Percentiles rank a stretch among this genome's conserved stretches.
Evolutionary conservation across 2,329 filamentous ascomycete genomes (phyloP).

Genomic region (Neonectria coccinea): DNA sequence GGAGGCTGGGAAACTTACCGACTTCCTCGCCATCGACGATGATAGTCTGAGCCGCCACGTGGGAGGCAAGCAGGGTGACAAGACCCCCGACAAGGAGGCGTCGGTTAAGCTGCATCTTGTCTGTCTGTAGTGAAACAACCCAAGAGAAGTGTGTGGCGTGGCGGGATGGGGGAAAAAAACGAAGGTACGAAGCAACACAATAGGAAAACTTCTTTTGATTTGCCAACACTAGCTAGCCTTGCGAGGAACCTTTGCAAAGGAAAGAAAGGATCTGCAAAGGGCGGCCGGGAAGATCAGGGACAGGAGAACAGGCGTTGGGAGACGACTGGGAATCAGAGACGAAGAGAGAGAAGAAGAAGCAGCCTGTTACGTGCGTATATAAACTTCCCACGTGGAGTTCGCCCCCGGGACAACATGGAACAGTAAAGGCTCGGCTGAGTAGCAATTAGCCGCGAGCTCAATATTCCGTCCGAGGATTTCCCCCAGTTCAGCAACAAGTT

Average conservation of each 20-base stretch:
- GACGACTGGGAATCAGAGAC: neutral
- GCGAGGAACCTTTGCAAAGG: neutral
- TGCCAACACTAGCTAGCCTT: neutral
- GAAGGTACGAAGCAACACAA: neutral
- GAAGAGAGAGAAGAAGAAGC: neutral
- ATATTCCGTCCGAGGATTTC: neutral
- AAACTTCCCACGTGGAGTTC: neutral
- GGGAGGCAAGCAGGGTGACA: conserved; percentile 14
- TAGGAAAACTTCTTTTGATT: neutral
- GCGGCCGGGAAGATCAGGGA: neutral
- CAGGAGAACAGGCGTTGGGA: neutral
- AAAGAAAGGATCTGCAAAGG: neutral
- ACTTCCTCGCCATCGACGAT: conserved; percentile 29
- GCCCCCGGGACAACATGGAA: neutral
- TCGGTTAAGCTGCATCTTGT: conserved; percentile 31
- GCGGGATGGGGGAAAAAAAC: neutral
- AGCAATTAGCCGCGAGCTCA: neutral
- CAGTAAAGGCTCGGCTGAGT: no score
- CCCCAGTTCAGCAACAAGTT: neutral
- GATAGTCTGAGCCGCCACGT: conserved; percentile 29
- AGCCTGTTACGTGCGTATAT: neutral
- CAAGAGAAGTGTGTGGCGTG: neutral
- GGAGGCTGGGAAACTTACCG: conserved; percentile 13
- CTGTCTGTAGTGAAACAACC: neutral
- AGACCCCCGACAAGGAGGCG: conserved; percentile 25